Conservation (phyloP, 345 rosid genomes). For the Hibiscus syriacus region DNA sequence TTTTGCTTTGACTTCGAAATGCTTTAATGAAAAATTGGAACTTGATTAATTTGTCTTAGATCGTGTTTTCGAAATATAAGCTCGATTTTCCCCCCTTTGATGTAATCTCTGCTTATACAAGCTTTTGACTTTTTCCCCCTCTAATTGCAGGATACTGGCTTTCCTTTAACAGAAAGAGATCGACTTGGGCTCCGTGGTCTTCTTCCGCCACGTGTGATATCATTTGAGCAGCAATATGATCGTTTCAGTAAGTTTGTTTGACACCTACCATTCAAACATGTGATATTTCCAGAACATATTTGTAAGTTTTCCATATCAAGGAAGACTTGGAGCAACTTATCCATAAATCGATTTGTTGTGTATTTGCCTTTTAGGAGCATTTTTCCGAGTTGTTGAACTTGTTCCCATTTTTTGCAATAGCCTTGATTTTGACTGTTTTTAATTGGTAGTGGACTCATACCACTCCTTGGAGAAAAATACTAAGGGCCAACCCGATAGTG, state of each 20-base stretch:
- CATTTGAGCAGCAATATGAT: slow-evolving; percentile 81
- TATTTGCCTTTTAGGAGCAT: no score
- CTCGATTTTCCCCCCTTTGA: neutral
- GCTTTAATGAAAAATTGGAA: no score
- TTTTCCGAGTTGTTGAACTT: neutral
- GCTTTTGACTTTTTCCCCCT: neutral
- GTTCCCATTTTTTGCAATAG: neutral
- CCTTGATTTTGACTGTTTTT: slow-evolving; percentile 9
- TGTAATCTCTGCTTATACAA: neutral
- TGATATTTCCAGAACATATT: neutral
- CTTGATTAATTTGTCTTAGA: neutral
- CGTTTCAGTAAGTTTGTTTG: slow-evolving; percentile 82
- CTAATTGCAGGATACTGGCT: slow-evolving; percentile 77
- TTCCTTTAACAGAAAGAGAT: slow-evolving; percentile 92
- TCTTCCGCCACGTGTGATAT: slow-evolving; percentile 89
- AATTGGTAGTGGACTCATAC: slow-evolving; percentile 72
- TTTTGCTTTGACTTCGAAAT: neutral
- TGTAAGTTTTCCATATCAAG: no score
- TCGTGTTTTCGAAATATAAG: neutral
- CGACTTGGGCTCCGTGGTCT: slow-evolving; percentile 93
- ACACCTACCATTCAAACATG: neutral
- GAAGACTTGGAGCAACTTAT: no score
- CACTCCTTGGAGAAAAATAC: slow-evolving; percentile 84
- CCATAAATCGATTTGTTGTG: no score
- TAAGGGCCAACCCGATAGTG: slow-evolving; percentile 46